phyloP scores from a whole-genome alignment of 139 green algal species.

The Coelastrella sp. region DNA sequence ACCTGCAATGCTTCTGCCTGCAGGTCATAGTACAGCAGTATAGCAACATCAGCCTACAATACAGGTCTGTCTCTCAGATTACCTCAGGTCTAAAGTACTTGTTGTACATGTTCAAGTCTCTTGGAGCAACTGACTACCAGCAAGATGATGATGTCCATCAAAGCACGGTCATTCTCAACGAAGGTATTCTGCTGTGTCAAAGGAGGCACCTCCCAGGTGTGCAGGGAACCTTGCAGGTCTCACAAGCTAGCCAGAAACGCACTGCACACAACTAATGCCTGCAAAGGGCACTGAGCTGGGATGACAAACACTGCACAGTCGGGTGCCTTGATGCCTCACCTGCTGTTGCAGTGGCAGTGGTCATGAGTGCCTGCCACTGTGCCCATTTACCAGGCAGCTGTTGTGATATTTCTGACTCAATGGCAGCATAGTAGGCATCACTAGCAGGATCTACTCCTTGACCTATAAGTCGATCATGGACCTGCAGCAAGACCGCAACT shows the following conservation, averaged over 20 bases:
- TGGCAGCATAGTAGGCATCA: constrained; percentile 53
- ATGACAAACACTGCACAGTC: too few relatives aligned
- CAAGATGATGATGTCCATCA: not conserved
- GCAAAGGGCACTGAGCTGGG: too few relatives aligned
- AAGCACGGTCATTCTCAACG: too few relatives aligned
- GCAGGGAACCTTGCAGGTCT: too few relatives aligned
- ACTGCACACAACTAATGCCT: too few relatives aligned
- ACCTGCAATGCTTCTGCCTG: not conserved
- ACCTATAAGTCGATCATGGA: constrained; percentile 49
- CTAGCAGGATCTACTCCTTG: constrained; percentile 46
- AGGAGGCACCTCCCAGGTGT: too few relatives aligned
- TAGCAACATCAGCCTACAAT: not conserved
- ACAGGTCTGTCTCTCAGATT: too few relatives aligned
- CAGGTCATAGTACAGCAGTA: not conserved
- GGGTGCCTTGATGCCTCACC: not conserved
- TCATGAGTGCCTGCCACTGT: constrained; percentile 12
- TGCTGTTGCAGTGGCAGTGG: not conserved
- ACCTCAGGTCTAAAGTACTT: too few relatives aligned
- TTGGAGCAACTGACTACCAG: not conserved
- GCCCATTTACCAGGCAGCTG: constrained; percentile 52
- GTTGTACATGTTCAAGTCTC: too few relatives aligned
- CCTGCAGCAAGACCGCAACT: too few relatives aligned
- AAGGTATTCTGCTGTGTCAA: too few relatives aligned
- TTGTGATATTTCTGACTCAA: constrained; percentile 42
- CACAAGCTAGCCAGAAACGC: too few relatives aligned